Conservation (phyloP, 2,329 filamentous ascomycete genomes). For the Fusarium decemcellulare region DNA sequence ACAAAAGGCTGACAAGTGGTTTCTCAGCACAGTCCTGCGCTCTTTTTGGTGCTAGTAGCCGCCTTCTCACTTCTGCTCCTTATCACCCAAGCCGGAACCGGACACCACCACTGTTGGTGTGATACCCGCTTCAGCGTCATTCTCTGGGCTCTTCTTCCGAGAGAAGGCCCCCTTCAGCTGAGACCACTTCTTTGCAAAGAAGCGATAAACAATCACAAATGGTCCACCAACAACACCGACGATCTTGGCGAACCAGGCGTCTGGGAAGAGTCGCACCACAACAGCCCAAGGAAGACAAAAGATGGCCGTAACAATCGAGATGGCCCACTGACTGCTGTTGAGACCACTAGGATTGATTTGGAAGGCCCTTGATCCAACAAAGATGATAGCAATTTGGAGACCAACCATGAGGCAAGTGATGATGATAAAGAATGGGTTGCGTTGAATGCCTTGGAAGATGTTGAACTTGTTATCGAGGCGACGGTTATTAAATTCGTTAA, state of each 20-base stretch:
- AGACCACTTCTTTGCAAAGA: not conserved
- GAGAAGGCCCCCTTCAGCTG: not conserved
- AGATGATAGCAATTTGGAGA: constrained; percentile 41
- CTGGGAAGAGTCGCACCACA: not conserved
- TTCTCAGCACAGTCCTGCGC: no score
- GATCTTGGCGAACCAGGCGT: not conserved
- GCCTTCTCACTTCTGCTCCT: not conserved
- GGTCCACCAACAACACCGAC: not conserved
- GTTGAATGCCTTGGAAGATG: constrained; percentile 79
- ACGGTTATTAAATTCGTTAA: constrained; percentile 76
- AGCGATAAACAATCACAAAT: not conserved
- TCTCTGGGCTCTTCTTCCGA: not conserved
- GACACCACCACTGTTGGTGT: not conserved
- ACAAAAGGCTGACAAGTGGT: no score
- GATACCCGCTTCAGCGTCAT: not conserved
- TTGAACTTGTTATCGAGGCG: constrained; percentile 88
- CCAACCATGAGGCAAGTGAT: constrained; percentile 51
- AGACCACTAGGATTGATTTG: not conserved
- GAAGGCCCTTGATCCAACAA: constrained; percentile 20
- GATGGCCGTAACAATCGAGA: not conserved
- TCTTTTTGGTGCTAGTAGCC: no score
- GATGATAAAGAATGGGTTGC: constrained; percentile 36
- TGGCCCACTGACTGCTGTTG: not conserved
- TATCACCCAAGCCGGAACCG: not conserved
- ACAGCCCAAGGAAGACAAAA: not conserved